Evolutionary conservation across 108 stramenopile species (phyloP).

Genomic region (Nannochloropsis gaditana): DNA sequence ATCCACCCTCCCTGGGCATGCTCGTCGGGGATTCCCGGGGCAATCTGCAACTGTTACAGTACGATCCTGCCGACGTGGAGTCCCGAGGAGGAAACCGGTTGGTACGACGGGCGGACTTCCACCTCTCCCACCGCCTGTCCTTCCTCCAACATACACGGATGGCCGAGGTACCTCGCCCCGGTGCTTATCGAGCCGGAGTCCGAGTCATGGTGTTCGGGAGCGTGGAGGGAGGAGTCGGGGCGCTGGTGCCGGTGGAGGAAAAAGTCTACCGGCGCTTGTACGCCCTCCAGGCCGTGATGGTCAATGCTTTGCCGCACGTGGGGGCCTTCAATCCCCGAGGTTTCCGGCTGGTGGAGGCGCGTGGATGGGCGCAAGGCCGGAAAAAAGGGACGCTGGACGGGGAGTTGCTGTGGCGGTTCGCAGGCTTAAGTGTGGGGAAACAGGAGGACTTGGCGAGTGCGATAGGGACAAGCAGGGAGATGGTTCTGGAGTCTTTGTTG

Average conservation of each 20-base stretch:
- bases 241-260: conserved; percentile 66
- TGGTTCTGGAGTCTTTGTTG: conserved; percentile 77
- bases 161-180: neutral
- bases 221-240: conserved; percentile 71
- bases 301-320: conserved; percentile 81
- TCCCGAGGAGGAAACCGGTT: conserved; percentile 83
- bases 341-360: conserved; percentile 51
- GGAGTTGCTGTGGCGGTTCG: conserved; percentile 69
- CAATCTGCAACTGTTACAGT: conserved; percentile 71
- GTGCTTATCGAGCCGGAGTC: neutral
- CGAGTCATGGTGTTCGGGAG: conserved; percentile 61
- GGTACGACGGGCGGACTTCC: conserved; percentile 78
- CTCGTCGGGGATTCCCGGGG: conserved; percentile 32
- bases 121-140: conserved; percentile 70
- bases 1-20: conserved; percentile 41
- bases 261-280: conserved; percentile 42
- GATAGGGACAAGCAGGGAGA: conserved; percentile 82
- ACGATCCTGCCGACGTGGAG: conserved; percentile 75
- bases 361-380: conserved; percentile 65
- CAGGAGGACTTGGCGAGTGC: conserved; percentile 89
- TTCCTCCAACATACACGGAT: neutral
- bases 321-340: conserved; percentile 76
- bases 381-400: conserved; percentile 89
- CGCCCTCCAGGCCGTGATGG: conserved; percentile 64
- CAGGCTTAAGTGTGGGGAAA: conserved; percentile 64